These are phyloP conservation scores for Petunia secreta DNA, from an alignment of 257 asterid genomes.

Conservation along the genomic window DNA sequence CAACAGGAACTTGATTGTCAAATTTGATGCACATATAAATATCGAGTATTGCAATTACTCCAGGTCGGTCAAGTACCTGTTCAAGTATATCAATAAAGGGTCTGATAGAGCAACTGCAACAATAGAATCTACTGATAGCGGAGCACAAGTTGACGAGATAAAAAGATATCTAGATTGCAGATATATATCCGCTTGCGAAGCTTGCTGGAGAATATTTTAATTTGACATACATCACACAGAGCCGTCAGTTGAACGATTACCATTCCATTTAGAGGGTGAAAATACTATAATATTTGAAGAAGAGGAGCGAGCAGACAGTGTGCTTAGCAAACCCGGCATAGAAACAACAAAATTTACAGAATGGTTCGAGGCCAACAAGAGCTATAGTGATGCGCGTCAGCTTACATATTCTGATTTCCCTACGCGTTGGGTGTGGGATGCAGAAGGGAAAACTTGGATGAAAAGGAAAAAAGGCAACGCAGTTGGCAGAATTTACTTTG, in stretches of 20 bases:
- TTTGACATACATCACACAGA: neutral
- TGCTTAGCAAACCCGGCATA: neutral
- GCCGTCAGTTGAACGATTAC: neutral
- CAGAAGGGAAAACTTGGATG: neutral
- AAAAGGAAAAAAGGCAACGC: neutral
- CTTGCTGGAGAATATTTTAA: neutral
- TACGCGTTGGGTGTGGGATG: no score
- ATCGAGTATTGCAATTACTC: neutral
- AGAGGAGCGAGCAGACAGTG: no score
- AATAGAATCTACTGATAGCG: no score
- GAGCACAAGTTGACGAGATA: neutral
- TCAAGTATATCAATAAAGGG: no score
- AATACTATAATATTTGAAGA: neutral
- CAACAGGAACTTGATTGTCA: neutral
- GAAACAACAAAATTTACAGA: neutral
- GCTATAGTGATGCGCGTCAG: no score
- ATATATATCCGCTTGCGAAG: neutral
- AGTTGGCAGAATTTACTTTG: neutral
- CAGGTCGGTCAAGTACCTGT: no score
- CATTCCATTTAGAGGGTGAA: neutral
- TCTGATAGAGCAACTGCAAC: no score
- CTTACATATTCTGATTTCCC: no score
- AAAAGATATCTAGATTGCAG: neutral
- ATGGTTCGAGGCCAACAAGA: neutral
- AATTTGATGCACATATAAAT: neutral